Evolutionary conservation across 169 alveolate genomes (phyloP).

Genomic region (Miamiensis avidus): DNA sequence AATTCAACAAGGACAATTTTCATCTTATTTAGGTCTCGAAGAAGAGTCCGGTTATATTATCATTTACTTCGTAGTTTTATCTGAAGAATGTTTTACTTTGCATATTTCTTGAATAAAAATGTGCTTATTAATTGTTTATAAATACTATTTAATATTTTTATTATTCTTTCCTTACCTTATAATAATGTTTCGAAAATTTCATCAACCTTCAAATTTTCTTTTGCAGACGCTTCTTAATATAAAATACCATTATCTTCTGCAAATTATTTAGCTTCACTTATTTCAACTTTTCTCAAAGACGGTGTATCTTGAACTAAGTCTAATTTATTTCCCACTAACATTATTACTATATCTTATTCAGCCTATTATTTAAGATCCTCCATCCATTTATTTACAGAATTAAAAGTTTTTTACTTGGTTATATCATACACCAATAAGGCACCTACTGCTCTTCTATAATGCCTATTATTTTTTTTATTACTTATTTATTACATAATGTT

Average conservation of each 20-base stretch:
- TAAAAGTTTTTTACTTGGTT: constrained; percentile 65
- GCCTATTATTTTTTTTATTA: constrained; percentile 38
- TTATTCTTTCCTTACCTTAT: constrained; percentile 26
- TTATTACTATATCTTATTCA: constrained; percentile 96
- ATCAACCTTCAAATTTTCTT: constrained; percentile 94
- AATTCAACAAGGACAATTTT: not conserved
- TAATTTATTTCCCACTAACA: constrained; percentile 98
- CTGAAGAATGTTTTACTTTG: too few relatives aligned
- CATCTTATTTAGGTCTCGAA: not conserved
- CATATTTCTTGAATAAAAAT: too few relatives aligned
- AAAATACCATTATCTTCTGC: constrained; percentile 90
- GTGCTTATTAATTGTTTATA: not conserved
- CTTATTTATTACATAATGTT: too few relatives aligned
- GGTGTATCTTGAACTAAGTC: constrained; percentile 93
- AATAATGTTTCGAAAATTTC: constrained; percentile 93
- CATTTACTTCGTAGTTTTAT: not conserved
- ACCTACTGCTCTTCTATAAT: constrained; percentile 83
- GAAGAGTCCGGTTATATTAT: not conserved
- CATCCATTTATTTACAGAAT: constrained; percentile 83
- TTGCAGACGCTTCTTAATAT: constrained; percentile 97
- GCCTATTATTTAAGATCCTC: constrained; percentile 97
- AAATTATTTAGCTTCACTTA: constrained; percentile 86
- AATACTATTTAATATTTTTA: not conserved
- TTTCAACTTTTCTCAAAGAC: constrained; percentile 87
- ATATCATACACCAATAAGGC: constrained; percentile 84